These are phyloP conservation scores for Pseudozyma pruni DNA, from an alignment of 1,284 basidiomycete species.

Conservation along the genomic window DNA sequence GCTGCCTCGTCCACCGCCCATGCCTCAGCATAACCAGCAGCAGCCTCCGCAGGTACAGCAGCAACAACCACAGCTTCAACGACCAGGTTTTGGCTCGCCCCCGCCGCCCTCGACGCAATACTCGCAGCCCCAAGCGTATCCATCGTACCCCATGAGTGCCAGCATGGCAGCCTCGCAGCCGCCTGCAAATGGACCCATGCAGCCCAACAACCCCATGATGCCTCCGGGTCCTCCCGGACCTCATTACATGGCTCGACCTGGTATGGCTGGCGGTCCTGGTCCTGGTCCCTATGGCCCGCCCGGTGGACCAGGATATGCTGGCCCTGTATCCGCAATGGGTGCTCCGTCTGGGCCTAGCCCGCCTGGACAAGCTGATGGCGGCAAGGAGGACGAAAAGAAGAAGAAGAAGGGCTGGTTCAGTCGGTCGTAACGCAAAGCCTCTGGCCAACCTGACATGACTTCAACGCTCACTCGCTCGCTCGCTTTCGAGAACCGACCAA, in stretches of 20 bases:
- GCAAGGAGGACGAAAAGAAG: constrained; percentile 37
- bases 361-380: constrained; percentile 14
- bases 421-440: too few relatives aligned
- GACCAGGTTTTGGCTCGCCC: constrained; percentile 4
- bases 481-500: neutral
- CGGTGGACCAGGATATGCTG: constrained; percentile 1
- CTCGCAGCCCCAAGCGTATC: constrained; percentile 38
- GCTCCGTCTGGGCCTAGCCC: constrained; percentile 6
- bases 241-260: constrained; percentile 16
- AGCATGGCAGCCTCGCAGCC: constrained; percentile 17
- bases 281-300: constrained; percentile 2
- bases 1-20: constrained; percentile 30
- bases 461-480: too few relatives aligned
- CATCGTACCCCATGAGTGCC: constrained; percentile 39
- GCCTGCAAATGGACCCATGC: constrained; percentile 7
- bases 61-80: constrained; percentile 11
- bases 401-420: constrained; percentile 55
- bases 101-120: constrained; percentile 17
- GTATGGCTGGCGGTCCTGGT: constrained; percentile 12
- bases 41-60: neutral
- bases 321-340: neutral
- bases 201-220: constrained; percentile 21
- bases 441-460: too few relatives aligned
- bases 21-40: constrained; percentile 14
- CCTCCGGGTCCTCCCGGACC: constrained; percentile 8